Evolutionary conservation across 805 yeast species (phyloP), one percentile per base, ranked within the genome.

Genomic region (Candida krabiensis): DNA sequence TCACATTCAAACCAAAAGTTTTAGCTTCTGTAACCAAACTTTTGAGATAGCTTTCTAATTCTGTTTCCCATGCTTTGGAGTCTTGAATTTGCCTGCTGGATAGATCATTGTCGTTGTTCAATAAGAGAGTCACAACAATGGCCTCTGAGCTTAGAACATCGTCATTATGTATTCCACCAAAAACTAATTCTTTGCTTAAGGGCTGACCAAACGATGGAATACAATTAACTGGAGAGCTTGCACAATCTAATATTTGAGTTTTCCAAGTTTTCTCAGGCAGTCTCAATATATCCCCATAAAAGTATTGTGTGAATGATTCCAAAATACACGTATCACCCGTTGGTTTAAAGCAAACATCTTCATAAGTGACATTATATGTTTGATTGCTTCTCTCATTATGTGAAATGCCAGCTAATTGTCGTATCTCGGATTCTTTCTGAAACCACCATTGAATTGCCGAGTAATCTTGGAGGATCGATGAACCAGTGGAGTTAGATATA

Each of bases 181-280:
- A 86, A 4, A 91, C 58, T 14, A 88, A 49, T 37, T 81, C 77
- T 19, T 79, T 76, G 49, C 80, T 83, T 45, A 91, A 67, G 0
- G 98, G 98, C 58, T 89, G 97, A 54, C 87, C 96, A 62, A 90
- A 91, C 0, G 81, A 63, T 0, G 99, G 98, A 27, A 91, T 65
- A 56, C 99, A 91, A 46, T 77, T 82, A 2, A 91, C 97, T 0
- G 98, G 98, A 1, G 87, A 77, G 14, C 73, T 68, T 0, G 93
- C 72, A 57, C 99, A 91, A 3, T 62, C 55, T 37, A 67, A 53
- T 9, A 91, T 55, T 37, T 73, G 66, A 2, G 54, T 46, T 28
- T 67, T 56, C 96, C 96, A 91, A 16, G 65, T 64, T 1, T 49
- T 51, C 26, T 76, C 75, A 6, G 75, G 70, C 4, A 83, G 58